A percentile compares a stretch with the other conserved stretches of the same genome.
Conservation (phyloP, 2,329 filamentous ascomycete species). For the Lasiodiplodia theobromae region DNA sequence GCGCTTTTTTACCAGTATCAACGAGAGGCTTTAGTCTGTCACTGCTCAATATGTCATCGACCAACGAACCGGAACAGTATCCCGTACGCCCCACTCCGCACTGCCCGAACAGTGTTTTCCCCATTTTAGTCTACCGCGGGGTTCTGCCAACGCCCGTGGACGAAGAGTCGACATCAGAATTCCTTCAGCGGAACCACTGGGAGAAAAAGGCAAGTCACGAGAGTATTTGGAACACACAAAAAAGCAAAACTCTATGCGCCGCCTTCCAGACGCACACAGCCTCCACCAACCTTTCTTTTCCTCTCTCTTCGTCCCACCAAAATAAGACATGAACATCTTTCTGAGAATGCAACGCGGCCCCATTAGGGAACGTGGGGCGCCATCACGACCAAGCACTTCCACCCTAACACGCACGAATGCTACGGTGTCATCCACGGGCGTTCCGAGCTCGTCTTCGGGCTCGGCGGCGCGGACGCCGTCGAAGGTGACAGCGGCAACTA, state of each 20-base stretch:
- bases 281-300: neutral
- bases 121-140: conserved; percentile 46
- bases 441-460: conserved; percentile 41
- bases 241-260: neutral
- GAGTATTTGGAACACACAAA: too few species aligned
- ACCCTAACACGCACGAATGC: conserved; percentile 49
- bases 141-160: conserved; percentile 40
- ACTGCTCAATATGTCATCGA: neutral
- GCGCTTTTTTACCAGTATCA: too few species aligned
- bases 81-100: conserved; percentile 14
- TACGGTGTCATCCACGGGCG: conserved; percentile 44
- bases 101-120: conserved; percentile 43
- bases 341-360: neutral
- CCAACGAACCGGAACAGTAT: conserved; percentile 30
- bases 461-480: conserved; percentile 38
- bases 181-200: conserved; percentile 45
- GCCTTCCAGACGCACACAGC: too few species aligned
- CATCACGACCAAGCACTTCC: conserved; percentile 41
- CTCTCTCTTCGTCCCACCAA: neutral
- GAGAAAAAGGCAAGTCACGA: conserved; percentile 37
- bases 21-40: too few species aligned
- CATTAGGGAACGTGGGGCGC: conserved; percentile 39
- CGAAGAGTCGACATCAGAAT: conserved; percentile 35
- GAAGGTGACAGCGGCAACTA: neutral
- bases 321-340: neutral